Conservation (phyloP, 495 filamentous ascomycete genomes). For the Hypomontagnella submonticulosa region DNA sequence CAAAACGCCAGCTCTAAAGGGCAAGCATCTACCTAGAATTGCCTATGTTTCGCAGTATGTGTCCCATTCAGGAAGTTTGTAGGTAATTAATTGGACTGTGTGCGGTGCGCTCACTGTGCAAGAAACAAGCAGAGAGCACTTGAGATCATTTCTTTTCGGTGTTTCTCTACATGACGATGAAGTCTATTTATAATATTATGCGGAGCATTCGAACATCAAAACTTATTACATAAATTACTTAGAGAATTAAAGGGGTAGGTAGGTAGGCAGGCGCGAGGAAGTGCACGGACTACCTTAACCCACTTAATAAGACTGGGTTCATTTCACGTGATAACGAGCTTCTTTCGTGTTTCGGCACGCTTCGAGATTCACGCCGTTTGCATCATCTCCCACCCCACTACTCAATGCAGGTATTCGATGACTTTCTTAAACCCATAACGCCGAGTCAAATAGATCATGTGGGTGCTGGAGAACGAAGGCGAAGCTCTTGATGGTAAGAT, state of each 20-base stretch:
- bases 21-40: not conserved
- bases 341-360: slow-evolving; percentile 32
- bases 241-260: no score
- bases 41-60: not conserved
- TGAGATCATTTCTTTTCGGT: no score
- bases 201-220: no score
- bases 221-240: no score
- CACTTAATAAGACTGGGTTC: not conserved
- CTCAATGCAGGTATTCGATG: slow-evolving; percentile 3
- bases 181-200: no score
- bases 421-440: not conserved
- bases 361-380: slow-evolving; percentile 13
- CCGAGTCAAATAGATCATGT: slow-evolving; percentile 56
- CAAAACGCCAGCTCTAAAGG: not conserved
- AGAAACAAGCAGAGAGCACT: no score
- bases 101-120: no score
- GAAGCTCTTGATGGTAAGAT: slow-evolving; percentile 62
- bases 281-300: not conserved
- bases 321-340: slow-evolving; percentile 38
- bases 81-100: no score
- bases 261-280: no score
- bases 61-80: not conserved
- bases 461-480: slow-evolving; percentile 67
- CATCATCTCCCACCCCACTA: slow-evolving; percentile 21
- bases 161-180: no score